A percentile compares a stretch with the other conserved stretches of the same genome.
phyloP scores from a whole-genome alignment of 1,284 basidiomycete species.

The Megacollybia platyphylla region DNA sequence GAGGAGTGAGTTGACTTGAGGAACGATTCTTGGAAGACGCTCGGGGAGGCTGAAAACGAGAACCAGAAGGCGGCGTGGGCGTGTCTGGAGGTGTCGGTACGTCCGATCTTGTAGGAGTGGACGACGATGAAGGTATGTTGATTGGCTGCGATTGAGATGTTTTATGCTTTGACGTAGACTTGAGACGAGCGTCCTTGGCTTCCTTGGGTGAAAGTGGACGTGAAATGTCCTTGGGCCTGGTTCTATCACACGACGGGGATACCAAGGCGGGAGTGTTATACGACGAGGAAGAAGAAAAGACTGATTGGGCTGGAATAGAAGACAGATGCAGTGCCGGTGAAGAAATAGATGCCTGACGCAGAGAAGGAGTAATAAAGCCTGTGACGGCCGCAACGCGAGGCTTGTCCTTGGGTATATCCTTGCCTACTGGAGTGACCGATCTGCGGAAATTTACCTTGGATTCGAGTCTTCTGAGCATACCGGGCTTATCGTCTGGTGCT shows the following conservation, averaged over 20 bases:
- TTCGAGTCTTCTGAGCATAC: slow-evolving; percentile 20
- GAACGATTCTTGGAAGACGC: slow-evolving; percentile 17
- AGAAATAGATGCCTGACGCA: slow-evolving; percentile 57
- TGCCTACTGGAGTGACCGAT: slow-evolving; percentile 27
- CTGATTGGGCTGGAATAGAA: slow-evolving; percentile 37
- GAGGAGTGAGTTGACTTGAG: slow-evolving; percentile 22
- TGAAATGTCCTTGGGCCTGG: slow-evolving; percentile 16
- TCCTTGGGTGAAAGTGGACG: slow-evolving; percentile 3
- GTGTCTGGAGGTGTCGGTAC: slow-evolving; percentile 32
- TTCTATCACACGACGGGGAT: slow-evolving; percentile 28
- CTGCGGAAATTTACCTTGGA: slow-evolving; percentile 46
- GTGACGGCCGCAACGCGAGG: slow-evolving; percentile 38
- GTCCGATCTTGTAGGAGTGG: slow-evolving; percentile 19
- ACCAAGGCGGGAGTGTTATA: slow-evolving; percentile 25
- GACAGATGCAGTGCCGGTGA: slow-evolving; percentile 54
- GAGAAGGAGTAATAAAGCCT: slow-evolving; percentile 47
- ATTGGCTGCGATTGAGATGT: slow-evolving; percentile 24
- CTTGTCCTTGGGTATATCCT: slow-evolving; percentile 21
- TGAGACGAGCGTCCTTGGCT: slow-evolving; percentile 11
- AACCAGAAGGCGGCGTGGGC: slow-evolving; percentile 29
- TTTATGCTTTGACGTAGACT: slow-evolving; percentile 14
- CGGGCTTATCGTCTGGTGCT: slow-evolving; percentile 21
- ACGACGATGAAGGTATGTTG: slow-evolving; percentile 15
- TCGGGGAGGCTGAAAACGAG: slow-evolving; percentile 24
- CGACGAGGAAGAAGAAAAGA: slow-evolving; percentile 35